Evolutionary conservation across 176 grass and related monocot species (phyloP).

Genomic region (Hyparrhenia diplandra): DNA sequence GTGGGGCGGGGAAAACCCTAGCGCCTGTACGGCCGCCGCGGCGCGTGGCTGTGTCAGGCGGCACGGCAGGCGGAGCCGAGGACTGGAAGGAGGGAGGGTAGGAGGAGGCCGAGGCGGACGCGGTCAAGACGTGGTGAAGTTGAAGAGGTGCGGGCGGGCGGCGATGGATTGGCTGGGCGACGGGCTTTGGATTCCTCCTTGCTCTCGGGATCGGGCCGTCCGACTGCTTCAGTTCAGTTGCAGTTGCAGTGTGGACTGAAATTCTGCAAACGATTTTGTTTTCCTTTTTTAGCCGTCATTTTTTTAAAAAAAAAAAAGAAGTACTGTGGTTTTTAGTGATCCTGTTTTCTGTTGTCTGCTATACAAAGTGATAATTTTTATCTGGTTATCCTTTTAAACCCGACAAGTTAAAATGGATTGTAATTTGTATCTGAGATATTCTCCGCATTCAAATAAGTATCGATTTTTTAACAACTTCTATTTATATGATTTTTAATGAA

Average conservation of each 20-base stretch:
- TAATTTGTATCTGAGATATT: no score
- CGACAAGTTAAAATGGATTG: no score
- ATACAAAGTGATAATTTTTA: no score
- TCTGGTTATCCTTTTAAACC: no score
- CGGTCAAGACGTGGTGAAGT: neutral
- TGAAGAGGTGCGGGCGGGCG: neutral
- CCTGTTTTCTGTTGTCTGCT: no score
- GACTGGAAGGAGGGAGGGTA: neutral
- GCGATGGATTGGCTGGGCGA: neutral
- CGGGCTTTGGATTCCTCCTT: slow-evolving; percentile 28
- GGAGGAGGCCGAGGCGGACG: neutral
- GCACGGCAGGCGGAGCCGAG: neutral
- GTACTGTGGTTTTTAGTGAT: no score
- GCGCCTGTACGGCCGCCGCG: slow-evolving; percentile 16
- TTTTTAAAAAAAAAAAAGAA: no score
- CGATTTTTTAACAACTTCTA: no score
- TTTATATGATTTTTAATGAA: no score
- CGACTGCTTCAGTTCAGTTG: neutral
- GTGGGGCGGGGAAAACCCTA: slow-evolving; percentile 32
- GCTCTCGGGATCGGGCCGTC: neutral
- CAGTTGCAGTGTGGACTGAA: neutral
- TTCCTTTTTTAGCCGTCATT: neutral
- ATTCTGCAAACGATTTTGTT: neutral
- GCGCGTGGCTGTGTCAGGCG: slow-evolving; percentile 4
- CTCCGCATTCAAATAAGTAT: no score